Evolutionary conservation across 148 eudicot genomes (phyloP).

Genomic region (Polygonum aviculare): DNA sequence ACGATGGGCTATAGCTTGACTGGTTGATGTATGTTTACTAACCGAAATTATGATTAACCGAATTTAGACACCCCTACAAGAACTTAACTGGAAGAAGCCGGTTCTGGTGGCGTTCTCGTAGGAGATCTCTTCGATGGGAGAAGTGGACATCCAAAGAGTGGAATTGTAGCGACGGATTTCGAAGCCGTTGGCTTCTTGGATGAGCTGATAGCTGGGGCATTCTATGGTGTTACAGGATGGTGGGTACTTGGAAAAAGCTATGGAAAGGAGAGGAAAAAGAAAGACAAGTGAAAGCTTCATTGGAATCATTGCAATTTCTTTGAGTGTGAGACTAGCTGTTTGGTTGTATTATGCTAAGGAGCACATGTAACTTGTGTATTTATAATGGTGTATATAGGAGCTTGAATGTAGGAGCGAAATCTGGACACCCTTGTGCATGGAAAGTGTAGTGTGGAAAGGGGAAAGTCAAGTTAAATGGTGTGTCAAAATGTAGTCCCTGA

Average conservation of each 20-base stretch:
- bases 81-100: slow-evolving; percentile 1
- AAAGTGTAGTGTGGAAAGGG: neutral
- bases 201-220: slow-evolving; percentile 2
- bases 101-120: neutral
- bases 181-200: neutral
- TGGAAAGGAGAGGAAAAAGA: neutral
- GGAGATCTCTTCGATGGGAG: slow-evolving; percentile 1
- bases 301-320: neutral
- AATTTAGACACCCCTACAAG: neutral
- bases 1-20: neutral
- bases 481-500: neutral
- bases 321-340: neutral
- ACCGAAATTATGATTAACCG: neutral
- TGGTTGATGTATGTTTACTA: too few species aligned
- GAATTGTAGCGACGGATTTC: slow-evolving; percentile 10
- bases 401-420: neutral
- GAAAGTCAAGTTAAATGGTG: neutral
- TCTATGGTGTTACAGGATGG: neutral
- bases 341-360: neutral
- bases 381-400: neutral
- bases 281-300: neutral
- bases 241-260: neutral
- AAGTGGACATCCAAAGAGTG: slow-evolving; percentile 5
- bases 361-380: neutral
- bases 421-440: neutral